A percentile compares a stretch with the other conserved stretches of the same genome.
phyloP scores from a whole-genome alignment of 148 eudicot genomes.

The Rhododendron mucronatum region DNA sequence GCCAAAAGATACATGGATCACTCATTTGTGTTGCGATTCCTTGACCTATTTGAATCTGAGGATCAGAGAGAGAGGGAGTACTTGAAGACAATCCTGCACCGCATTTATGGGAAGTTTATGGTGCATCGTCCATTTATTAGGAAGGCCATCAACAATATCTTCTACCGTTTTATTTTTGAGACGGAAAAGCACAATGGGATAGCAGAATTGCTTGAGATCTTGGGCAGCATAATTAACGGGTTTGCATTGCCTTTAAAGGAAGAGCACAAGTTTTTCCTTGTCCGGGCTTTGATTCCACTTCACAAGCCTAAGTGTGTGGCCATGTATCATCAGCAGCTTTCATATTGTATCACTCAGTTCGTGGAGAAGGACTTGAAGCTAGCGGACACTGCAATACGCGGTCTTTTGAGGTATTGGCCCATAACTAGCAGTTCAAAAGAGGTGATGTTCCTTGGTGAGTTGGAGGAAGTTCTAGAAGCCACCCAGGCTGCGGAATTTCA shows the following conservation, averaged over 20 bases:
- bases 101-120: slow-evolving; percentile 54
- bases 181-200: slow-evolving; percentile 50
- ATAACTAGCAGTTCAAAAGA: slow-evolving; percentile 50
- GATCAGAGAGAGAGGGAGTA: slow-evolving; percentile 57
- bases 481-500: slow-evolving; percentile 45
- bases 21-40: slow-evolving; percentile 40
- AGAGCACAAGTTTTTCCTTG: slow-evolving; percentile 47
- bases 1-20: slow-evolving; percentile 43
- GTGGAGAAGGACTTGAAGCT: slow-evolving; percentile 49
- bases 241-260: slow-evolving; percentile 59
- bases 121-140: slow-evolving; percentile 49
- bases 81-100: slow-evolving; percentile 47
- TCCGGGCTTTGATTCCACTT: slow-evolving; percentile 43
- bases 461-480: slow-evolving; percentile 55
- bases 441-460: slow-evolving; percentile 46
- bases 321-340: slow-evolving; percentile 49
- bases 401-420: slow-evolving; percentile 52
- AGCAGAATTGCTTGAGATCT: slow-evolving; percentile 50
- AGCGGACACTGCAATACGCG: slow-evolving; percentile 44
- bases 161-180: slow-evolving; percentile 42
- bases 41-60: slow-evolving; percentile 48
- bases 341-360: slow-evolving; percentile 47
- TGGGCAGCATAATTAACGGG: slow-evolving; percentile 57
- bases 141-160: slow-evolving; percentile 46
- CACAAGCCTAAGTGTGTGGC: slow-evolving; percentile 44